phyloP scores from a whole-genome alignment of 768 basidiomycete species.

The Steccherinum ochraceum region DNA sequence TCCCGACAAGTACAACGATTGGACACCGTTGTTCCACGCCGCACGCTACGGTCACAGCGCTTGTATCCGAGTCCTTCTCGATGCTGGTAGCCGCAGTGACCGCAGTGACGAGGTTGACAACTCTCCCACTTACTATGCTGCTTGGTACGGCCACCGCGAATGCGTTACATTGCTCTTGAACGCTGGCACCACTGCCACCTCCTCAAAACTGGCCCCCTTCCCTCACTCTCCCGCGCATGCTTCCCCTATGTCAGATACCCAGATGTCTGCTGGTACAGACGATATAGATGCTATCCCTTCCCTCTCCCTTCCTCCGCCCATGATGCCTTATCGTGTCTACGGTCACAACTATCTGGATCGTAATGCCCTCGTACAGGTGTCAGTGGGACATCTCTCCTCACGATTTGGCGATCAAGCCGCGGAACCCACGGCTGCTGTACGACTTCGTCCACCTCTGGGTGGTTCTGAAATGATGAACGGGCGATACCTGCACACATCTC shows the following conservation, averaged over 20 bases:
- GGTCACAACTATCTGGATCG: constrained; percentile 94
- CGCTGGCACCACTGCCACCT: constrained; percentile 19
- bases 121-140: constrained; percentile 87
- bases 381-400: constrained; percentile 63
- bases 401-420: constrained; percentile 23
- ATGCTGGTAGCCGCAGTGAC: constrained; percentile 73
- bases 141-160: constrained; percentile 86
- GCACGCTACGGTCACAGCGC: constrained; percentile 75
- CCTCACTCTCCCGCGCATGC: constrained; percentile 18
- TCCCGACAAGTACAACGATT: constrained; percentile 95
- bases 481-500: constrained; percentile 55
- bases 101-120: constrained; percentile 80
- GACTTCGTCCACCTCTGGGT: constrained; percentile 68
- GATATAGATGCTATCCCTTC: constrained; percentile 92
- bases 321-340: constrained; percentile 96
- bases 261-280: constrained; percentile 32
- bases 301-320: constrained; percentile 93
- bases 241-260: constrained; percentile 17
- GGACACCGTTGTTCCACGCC: constrained; percentile 96
- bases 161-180: constrained; percentile 59
- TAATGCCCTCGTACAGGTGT: constrained; percentile 78
- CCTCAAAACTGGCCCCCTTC: constrained; percentile 14
- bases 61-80: constrained; percentile 73
- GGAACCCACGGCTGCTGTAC: constrained; percentile 43
- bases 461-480: constrained; percentile 63